Evolutionary conservation across 257 asterid species (phyloP).

Genomic region (Solanum pinnatisectum): DNA sequence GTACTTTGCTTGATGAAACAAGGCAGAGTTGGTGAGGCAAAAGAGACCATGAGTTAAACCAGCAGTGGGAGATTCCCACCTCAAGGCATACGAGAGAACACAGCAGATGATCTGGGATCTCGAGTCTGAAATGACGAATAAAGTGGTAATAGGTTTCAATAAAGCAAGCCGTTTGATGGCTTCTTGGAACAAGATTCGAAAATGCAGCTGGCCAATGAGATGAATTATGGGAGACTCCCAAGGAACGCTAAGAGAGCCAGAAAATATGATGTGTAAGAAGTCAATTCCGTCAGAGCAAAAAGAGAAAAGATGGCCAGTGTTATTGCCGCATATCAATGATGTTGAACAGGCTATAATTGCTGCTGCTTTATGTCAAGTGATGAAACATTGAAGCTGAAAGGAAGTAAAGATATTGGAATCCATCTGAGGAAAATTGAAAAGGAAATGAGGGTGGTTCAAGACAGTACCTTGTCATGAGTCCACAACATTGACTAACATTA

Average conservation of each 20-base stretch:
- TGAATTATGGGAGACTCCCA: neutral
- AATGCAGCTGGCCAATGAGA: neutral
- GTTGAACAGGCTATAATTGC: neutral
- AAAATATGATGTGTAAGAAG: slow-evolving; percentile 24
- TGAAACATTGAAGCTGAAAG: neutral
- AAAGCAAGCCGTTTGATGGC: slow-evolving; percentile 55
- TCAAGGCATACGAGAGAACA: slow-evolving; percentile 73
- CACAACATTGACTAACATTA: neutral
- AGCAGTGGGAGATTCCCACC: slow-evolving; percentile 74
- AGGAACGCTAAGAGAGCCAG: slow-evolving; percentile 14
- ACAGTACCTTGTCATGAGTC: neutral
- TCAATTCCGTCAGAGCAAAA: slow-evolving; percentile 21
- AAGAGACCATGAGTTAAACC: slow-evolving; percentile 76
- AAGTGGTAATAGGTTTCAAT: slow-evolving; percentile 43
- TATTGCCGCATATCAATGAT: neutral
- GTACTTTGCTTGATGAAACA: slow-evolving; percentile 79
- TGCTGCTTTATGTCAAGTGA: neutral
- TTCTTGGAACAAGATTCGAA: slow-evolving; percentile 23
- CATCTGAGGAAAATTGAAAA: slow-evolving; percentile 12
- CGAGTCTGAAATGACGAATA: slow-evolving; percentile 19
- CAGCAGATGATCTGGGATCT: slow-evolving; percentile 56
- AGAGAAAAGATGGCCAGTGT: neutral
- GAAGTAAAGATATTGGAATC: neutral
- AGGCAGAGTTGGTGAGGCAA: slow-evolving; percentile 77
- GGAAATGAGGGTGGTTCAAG: neutral